Evolutionary conservation across 2,329 filamentous ascomycete genomes (phyloP).

Genomic region (Colletotrichum coccodes): DNA sequence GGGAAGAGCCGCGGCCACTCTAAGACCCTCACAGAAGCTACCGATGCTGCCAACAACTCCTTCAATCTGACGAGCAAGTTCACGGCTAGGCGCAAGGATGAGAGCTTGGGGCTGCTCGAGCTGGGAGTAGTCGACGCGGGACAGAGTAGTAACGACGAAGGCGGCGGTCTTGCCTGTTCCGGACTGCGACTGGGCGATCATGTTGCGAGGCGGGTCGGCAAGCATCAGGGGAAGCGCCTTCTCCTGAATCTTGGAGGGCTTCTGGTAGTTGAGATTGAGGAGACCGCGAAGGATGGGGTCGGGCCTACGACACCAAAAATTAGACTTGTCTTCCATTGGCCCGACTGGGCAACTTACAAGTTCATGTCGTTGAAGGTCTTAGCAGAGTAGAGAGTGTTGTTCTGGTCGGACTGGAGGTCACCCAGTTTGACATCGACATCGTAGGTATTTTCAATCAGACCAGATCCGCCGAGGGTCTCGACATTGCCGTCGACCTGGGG

Average conservation of each 20-base stretch:
- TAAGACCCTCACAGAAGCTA: conserved; percentile 80
- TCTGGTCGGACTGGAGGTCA: conserved; percentile 86
- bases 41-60: conserved; percentile 87
- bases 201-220: conserved; percentile 85
- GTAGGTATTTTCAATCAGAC: conserved; percentile 77
- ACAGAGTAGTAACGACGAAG: conserved; percentile 92
- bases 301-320: conserved; percentile 37
- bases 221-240: conserved; percentile 91
- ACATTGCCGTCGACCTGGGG: conserved; percentile 50
- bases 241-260: conserved; percentile 98
- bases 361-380: conserved; percentile 87
- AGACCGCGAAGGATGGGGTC: conserved; percentile 79
- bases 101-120: conserved; percentile 83
- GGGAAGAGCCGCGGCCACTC: conserved; percentile 85
- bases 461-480: conserved; percentile 57
- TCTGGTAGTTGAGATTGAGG: conserved; percentile 84
- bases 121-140: conserved; percentile 80
- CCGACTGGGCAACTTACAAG: conserved; percentile 67
- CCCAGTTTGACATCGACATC: conserved; percentile 94
- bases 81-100: conserved; percentile 90
- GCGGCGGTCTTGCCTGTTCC: conserved; percentile 98
- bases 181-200: conserved; percentile 99
- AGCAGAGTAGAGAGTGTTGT: conserved; percentile 88
- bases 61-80: conserved; percentile 94
- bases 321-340: not conserved